Evolutionary conservation across 2,329 filamentous ascomycete species (phyloP).

Genomic region (Biscogniauxia sp.): DNA sequence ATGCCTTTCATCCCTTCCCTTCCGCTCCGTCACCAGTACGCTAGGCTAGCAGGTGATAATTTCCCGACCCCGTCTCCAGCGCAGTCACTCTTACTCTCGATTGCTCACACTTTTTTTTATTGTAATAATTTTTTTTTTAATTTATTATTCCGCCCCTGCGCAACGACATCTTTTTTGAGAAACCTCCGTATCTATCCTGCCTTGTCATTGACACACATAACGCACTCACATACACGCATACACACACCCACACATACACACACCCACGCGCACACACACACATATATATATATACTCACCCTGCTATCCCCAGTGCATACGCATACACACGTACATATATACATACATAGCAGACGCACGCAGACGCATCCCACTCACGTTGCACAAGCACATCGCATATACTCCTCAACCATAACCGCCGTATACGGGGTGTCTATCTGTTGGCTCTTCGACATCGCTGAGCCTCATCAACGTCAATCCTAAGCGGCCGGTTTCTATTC

Average conservation of each 20-base stretch:
- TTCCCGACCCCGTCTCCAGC: constrained; percentile 29
- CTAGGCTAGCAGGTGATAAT: constrained; percentile 22
- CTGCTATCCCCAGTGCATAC: background rate
- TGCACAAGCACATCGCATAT: background rate
- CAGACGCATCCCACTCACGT: background rate
- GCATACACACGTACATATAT: constrained; percentile 6
- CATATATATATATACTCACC: background rate
- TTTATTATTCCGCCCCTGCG: constrained; percentile 5
- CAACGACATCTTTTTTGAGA: constrained; percentile 3
- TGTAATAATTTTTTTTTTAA: background rate
- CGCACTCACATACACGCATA: background rate
- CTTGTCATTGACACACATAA: constrained; percentile 5
- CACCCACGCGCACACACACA: background rate
- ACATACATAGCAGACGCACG: background rate
- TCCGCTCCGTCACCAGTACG: constrained; percentile 24
- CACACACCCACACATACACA: background rate
- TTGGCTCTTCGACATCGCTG: background rate
- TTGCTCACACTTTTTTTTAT: constrained; percentile 7
- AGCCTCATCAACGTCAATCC: background rate
- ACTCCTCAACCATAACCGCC: background rate
- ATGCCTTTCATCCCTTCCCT: constrained; percentile 29
- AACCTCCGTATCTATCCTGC: constrained; percentile 3
- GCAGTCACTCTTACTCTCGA: constrained; percentile 7
- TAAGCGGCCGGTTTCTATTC: background rate
- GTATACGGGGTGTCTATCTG: background rate